phyloP scores from a whole-genome alignment of 2,329 filamentous ascomycete genomes.

The Fusarium redolens region DNA sequence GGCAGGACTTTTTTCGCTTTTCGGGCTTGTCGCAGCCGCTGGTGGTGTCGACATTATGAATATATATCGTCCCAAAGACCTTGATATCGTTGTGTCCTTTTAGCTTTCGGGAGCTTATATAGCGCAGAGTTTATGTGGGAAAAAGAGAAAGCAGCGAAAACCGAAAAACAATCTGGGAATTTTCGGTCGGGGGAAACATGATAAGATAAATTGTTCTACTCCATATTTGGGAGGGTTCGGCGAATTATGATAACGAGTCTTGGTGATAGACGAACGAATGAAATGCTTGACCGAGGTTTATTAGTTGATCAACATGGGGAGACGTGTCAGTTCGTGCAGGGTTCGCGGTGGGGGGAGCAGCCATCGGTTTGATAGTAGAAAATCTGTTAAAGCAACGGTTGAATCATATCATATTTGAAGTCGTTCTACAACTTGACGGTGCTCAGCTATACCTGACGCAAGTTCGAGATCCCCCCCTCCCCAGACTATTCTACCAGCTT shows the following conservation, averaged over 20 bases:
- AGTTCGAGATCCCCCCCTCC: accelerated
- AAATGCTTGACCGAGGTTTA: neutral
- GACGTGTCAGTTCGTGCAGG: neutral
- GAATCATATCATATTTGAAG: neutral
- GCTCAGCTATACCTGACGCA: neutral
- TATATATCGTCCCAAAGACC: neutral
- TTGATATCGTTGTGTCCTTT: neutral
- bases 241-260: neutral
- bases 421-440: accelerated
- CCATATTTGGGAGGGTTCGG: neutral
- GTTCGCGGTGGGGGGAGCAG: neutral
- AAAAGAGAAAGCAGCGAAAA: neutral
- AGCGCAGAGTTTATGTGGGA: neutral
- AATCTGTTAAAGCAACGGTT: neutral
- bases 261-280: neutral
- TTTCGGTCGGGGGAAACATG: neutral
- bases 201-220: neutral
- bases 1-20: neutral
- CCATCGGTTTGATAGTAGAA: neutral
- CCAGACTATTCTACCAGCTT: neutral
- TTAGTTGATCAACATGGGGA: neutral
- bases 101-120: neutral
- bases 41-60: slow-evolving; percentile 16
- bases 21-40: slow-evolving; percentile 10
- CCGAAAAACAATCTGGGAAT: neutral